These are phyloP conservation scores for Mycena polygramma DNA, from an alignment of 768 basidiomycete genomes.

Conservation along the genomic window DNA sequence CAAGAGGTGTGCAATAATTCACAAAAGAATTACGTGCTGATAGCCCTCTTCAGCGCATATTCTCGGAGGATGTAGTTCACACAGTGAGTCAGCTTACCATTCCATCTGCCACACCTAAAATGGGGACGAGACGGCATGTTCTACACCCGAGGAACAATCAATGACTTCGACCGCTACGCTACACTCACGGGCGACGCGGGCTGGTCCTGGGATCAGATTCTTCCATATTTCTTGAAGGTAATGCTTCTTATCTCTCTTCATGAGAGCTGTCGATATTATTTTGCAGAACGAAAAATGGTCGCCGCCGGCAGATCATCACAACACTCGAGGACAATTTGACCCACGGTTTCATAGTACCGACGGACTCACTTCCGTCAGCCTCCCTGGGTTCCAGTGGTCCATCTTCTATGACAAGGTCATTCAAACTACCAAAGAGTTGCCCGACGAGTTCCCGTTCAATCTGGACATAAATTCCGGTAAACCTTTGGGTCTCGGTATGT, in stretches of 20 bases:
- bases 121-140: constrained; percentile 44
- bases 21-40: background rate
- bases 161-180: constrained; percentile 49
- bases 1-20: constrained; percentile 20
- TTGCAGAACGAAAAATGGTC: constrained; percentile 53
- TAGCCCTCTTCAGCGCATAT: constrained; percentile 20
- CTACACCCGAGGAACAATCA: constrained; percentile 48
- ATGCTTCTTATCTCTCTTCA: background rate
- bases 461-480: constrained; percentile 47
- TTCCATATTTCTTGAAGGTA: constrained; percentile 48
- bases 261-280: background rate
- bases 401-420: constrained; percentile 47
- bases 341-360: constrained; percentile 51
- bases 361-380: constrained; percentile 49
- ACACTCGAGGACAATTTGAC: constrained; percentile 53
- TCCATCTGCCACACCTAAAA: background rate
- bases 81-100: constrained; percentile 39
- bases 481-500: constrained; percentile 44
- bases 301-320: constrained; percentile 53
- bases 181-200: constrained; percentile 47
- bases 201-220: constrained; percentile 52
- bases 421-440: constrained; percentile 44
- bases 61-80: constrained; percentile 49
- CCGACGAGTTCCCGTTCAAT: constrained; percentile 46
- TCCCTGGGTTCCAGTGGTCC: constrained; percentile 45